Evolutionary conservation across 352 stramenopile genomes (phyloP), one percentile per base, ranked within the genome.

Genomic region (Pythium monospermum): DNA sequence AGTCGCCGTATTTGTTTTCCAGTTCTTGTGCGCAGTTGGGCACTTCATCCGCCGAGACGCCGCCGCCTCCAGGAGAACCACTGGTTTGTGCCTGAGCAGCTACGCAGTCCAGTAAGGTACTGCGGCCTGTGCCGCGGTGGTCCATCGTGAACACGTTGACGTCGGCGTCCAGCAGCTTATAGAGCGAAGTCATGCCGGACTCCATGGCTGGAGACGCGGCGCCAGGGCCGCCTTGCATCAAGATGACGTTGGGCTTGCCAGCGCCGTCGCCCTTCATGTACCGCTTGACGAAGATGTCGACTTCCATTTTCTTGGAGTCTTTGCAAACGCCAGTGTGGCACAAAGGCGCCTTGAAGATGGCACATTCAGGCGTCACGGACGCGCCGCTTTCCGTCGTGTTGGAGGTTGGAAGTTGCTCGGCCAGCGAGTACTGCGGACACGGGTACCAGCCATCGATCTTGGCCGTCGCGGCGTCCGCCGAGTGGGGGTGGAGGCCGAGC

Each of bases 241-340:
- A 33, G 15, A 60, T 48, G 5, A 51, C 27, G 15, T n/a, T 19
- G 3, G 30, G 18, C 23, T 12, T 26, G 7, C 40, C 16, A 25
- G 48, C 4, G 6, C 28, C 39, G 15, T 32, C 28, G 4, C 38
- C 37, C 13, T 50, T 62, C 10, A 59, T 31, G 21, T 64, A 46
- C 4, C 69, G 61, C 35, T 69, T 69, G 31, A 75, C 56, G 35
- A 78, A 78, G 10, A 89, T 33, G 41, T 73, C 52, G 35, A 89
- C 69, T 21, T 53, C 76, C 33, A 69, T 62, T 43, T 76, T 60
- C 52, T 75, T 87, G 18, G n/a, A n/a, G n/a, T n/a, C n/a, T n/a
- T 64, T 32, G 59, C 80, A 91, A 13, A 91, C 49, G n/a, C 65
- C 68, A 0, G 72, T 60, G 62, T 89, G 79, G 59, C 80, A 91